Evolutionary conservation across 1,284 basidiomycete species (phyloP), one percentile per base, ranked within the genome.

Genomic region (Naganishia albida): DNA sequence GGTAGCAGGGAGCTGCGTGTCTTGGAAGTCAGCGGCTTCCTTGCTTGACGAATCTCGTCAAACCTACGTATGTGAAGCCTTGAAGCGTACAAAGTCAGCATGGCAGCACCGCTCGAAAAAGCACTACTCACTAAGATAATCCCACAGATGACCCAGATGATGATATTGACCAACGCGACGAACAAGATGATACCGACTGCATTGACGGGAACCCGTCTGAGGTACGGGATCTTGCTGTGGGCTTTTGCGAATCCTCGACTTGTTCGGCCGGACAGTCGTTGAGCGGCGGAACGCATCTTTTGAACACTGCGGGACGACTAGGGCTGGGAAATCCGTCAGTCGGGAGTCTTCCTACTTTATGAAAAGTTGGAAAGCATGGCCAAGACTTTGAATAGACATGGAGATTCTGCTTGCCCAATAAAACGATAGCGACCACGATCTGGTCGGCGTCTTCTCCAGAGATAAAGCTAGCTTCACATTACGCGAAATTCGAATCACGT

Each of bases 141-240:
- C 20, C 60, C 44, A 26, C 57, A 62, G 0, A 66, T 25, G 18
- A 52, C 48, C 65, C 65, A 66, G 18, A 51, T 60, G 18, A 63
- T 23, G 7, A 66, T 34, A n/a, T 66, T 66, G 15, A 66, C 12
- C 10, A 34, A 44, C 7, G 46, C 46, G n/a, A 66, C 25, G 43
- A 62, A 62, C n/a, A 56, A n/a, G 25, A 66, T 59, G 40, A 66
- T 66, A 3, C 46, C 59, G 18, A 62, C 60, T 13, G 65, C 65
- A 25, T 66, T 60, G 10, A 49, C 53, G 7, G 65, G 65, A 26
- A 66, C 44, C 30, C 59, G 57, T 28, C 34, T 44, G 28, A 65
- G 38, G 51, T 53, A 65, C 10, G 64, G 64, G 16, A 65, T 13
- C 18, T n/a, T 39, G 30, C 49, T 10, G 44, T 63, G 60, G 12